These are phyloP conservation scores for Fusarium equiseti DNA, from an alignment of 2,329 filamentous ascomycete species.

Conservation along the genomic window DNA sequence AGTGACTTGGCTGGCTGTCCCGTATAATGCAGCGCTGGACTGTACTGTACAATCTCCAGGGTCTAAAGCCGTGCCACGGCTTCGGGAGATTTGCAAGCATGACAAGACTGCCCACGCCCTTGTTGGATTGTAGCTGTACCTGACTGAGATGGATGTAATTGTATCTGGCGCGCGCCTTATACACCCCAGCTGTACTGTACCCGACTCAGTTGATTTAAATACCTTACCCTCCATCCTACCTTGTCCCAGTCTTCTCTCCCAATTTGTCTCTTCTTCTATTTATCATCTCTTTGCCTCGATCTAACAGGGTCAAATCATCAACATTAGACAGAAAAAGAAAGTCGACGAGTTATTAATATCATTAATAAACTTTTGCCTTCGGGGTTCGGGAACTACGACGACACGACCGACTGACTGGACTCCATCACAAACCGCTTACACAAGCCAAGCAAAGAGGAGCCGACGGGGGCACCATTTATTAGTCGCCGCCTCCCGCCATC, in stretches of 20 bases:
- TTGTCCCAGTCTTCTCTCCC: slow-evolving; percentile 1
- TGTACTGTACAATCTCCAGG: slow-evolving; percentile 1
- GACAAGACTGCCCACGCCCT: slow-evolving; percentile 43
- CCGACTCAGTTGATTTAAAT: slow-evolving; percentile 39
- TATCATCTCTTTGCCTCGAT: neutral
- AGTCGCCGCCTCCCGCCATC: slow-evolving; percentile 25
- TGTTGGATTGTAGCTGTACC: slow-evolving; percentile 20
- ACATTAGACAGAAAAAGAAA: neutral
- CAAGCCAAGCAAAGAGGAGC: slow-evolving; percentile 26
- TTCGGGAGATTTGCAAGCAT: slow-evolving; percentile 47
- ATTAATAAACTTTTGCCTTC: slow-evolving; percentile 22
- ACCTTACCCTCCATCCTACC: slow-evolving; percentile 26
- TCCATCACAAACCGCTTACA: slow-evolving; percentile 38
- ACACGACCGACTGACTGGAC: slow-evolving; percentile 7
- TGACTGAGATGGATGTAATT: slow-evolving; percentile 1
- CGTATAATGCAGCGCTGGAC: neutral
- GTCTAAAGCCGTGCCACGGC: slow-evolving; percentile 10
- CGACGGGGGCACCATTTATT: slow-evolving; percentile 26
- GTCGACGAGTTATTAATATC: neutral
- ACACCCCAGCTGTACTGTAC: slow-evolving; percentile 26
- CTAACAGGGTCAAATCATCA: neutral
- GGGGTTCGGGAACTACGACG: slow-evolving; percentile 38
- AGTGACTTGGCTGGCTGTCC: neutral
- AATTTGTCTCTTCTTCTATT: neutral
- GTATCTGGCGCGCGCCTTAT: slow-evolving; percentile 15